Percentiles rank a stretch among this genome's conserved stretches.
These are phyloP conservation scores for Brassica juncea DNA, from an alignment of 345 rosid genomes.

Conservation along the genomic window DNA sequence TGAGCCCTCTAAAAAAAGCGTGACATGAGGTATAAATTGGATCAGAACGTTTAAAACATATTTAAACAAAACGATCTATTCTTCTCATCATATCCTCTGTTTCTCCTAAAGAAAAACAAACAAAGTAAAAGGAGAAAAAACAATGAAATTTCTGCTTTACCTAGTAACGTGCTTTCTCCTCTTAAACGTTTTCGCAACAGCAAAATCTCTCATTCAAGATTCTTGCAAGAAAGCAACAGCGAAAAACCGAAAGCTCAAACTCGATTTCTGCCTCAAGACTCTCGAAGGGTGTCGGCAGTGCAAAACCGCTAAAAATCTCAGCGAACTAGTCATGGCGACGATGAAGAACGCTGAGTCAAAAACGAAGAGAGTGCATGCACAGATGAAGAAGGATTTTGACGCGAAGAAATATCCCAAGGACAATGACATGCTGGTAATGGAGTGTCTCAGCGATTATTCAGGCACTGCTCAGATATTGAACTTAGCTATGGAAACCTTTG, in stretches of 20 bases:
- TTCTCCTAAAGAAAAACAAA: background rate
- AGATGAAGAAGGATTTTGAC: background rate
- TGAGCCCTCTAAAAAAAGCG: background rate
- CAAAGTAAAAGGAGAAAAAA: background rate
- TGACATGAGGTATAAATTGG: background rate
- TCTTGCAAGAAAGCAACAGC: slow-evolving; percentile 1
- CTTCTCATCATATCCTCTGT: background rate
- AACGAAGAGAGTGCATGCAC: background rate
- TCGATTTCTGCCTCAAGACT: background rate
- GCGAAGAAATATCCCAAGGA: background rate
- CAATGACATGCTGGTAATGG: background rate
- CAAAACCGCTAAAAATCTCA: background rate
- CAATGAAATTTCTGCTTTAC: background rate
- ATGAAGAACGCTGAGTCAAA: background rate
- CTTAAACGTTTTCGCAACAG: background rate
- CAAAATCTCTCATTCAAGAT: background rate
- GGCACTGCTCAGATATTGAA: background rate
- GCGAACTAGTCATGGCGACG: background rate
- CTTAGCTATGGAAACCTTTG: background rate
- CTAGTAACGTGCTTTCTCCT: background rate
- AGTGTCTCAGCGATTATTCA: background rate
- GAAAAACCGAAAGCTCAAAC: background rate
- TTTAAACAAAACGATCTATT: background rate
- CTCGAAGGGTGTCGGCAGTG: background rate
- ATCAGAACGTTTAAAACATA: background rate